Percentiles rank a stretch among this genome's conserved stretches.
Conservation (phyloP, 169 alveolate species). For the Eimeria zaria region DNA sequence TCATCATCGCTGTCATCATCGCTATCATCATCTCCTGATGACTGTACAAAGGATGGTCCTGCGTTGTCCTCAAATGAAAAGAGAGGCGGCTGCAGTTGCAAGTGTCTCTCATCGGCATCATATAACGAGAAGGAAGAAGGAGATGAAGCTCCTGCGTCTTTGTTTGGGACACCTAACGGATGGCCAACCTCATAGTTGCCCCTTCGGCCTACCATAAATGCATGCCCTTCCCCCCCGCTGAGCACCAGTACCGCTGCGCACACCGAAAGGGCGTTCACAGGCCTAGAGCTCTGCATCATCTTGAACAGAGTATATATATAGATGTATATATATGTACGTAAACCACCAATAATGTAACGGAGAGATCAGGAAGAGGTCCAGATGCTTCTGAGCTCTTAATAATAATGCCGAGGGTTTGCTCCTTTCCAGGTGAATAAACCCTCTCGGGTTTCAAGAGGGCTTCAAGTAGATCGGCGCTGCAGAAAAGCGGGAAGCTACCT, state of each 20-base stretch:
- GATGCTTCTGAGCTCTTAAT: not conserved
- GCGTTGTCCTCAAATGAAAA: not conserved
- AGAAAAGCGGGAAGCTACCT: not conserved
- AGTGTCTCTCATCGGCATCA: not conserved
- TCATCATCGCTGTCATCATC: constrained; percentile 30
- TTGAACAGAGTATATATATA: too few relatives aligned
- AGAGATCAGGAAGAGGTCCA: not conserved
- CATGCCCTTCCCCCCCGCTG: not conserved
- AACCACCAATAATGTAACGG: not conserved
- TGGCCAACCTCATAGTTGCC: not conserved
- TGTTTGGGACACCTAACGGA: not conserved
- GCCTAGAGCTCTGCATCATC: constrained; percentile 27
- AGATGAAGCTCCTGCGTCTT: not conserved
- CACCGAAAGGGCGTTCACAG: not conserved
- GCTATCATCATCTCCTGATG: constrained; percentile 43
- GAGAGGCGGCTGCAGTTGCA: constrained; percentile 20
- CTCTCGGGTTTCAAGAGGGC: not conserved
- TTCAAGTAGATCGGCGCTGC: not conserved
- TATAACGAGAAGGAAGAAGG: not conserved
- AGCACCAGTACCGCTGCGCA: constrained; percentile 46
- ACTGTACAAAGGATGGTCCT: constrained; percentile 5
- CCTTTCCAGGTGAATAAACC: not conserved
- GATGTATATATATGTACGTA: not conserved
- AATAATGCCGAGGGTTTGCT: not conserved
- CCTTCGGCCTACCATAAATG: constrained; percentile 39